These are phyloP conservation scores for Prunus davidiana DNA, from an alignment of 306 rosid species.

Conservation along the genomic window DNA sequence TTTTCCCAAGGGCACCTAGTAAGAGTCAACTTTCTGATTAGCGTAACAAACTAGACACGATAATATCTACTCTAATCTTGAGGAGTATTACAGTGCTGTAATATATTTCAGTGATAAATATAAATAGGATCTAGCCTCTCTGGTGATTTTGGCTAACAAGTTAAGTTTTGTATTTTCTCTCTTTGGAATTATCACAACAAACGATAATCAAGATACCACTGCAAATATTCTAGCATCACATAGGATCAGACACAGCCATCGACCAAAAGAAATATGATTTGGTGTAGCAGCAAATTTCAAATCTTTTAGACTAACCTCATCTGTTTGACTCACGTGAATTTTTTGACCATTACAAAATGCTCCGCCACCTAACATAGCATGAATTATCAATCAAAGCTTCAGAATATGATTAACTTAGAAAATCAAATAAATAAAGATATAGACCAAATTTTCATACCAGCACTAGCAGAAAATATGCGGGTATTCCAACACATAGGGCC, in stretches of 20 bases:
- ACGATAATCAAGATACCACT: background rate
- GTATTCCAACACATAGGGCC: slow-evolving; percentile 99
- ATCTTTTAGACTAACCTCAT: slow-evolving; percentile 43
- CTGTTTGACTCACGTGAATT: slow-evolving; percentile 69
- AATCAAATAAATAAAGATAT: slow-evolving; percentile 16
- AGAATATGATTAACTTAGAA: slow-evolving; percentile 7
- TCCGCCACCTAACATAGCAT: slow-evolving; percentile 69
- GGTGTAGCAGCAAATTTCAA: background rate
- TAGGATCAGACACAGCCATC: background rate
- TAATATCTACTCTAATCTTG: background rate
- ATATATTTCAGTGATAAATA: background rate
- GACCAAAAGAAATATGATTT: background rate
- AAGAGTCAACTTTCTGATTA: background rate
- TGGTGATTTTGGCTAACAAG: background rate
- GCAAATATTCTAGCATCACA: background rate
- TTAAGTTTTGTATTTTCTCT: background rate
- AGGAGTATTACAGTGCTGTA: background rate
- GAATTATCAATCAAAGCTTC: slow-evolving; percentile 18
- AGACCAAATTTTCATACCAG: slow-evolving; percentile 50
- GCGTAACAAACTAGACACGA: background rate
- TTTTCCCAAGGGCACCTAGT: background rate
- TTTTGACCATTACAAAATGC: slow-evolving; percentile 87
- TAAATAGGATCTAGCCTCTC: background rate
- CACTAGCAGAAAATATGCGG: slow-evolving; percentile 78
- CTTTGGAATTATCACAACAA: background rate